These are phyloP conservation scores for Gossypium ekmanianum DNA, from an alignment of 345 rosid species.

Conservation along the genomic window DNA sequence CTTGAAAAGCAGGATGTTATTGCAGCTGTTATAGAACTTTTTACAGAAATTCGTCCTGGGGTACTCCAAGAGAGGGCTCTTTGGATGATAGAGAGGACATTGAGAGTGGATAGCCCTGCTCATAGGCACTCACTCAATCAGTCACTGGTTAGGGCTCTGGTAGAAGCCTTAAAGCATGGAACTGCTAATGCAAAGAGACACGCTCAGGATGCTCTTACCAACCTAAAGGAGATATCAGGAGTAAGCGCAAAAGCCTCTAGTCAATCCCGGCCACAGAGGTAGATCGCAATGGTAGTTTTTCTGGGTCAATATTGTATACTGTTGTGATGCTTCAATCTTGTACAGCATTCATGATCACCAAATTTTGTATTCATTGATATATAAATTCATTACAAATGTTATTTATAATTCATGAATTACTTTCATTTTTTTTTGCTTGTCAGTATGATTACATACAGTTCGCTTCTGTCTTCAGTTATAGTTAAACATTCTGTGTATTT, in stretches of 20 bases:
- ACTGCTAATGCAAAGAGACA: conserved; percentile 31
- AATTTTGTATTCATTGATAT: conserved; percentile 8
- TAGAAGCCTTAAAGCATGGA: conserved; percentile 39
- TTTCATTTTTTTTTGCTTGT: no score
- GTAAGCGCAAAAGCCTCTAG: conserved; percentile 25
- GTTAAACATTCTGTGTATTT: no score
- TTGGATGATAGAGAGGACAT: conserved; percentile 35
- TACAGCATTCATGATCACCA: conserved; percentile 11
- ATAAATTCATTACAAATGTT: conserved; percentile 1
- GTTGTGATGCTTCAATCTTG: conserved; percentile 1
- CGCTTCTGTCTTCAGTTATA: no score
- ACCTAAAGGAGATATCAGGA: conserved; percentile 36
- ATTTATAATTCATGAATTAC: background rate
- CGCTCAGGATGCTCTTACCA: conserved; percentile 43
- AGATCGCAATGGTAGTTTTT: background rate
- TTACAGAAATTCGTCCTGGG: conserved; percentile 35
- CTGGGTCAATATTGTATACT: conserved; percentile 2
- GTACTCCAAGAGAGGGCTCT: conserved; percentile 35
- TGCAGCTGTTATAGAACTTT: conserved; percentile 25
- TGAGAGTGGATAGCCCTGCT: conserved; percentile 35
- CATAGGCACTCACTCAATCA: conserved; percentile 32
- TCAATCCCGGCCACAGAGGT: conserved; percentile 28
- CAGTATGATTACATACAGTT: no score
- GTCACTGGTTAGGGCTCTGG: conserved; percentile 35
- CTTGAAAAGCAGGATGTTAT: conserved; percentile 28